These are phyloP conservation scores for Cyclanthera cordifolia DNA, from an alignment of 306 rosid species.

Conservation along the genomic window DNA sequence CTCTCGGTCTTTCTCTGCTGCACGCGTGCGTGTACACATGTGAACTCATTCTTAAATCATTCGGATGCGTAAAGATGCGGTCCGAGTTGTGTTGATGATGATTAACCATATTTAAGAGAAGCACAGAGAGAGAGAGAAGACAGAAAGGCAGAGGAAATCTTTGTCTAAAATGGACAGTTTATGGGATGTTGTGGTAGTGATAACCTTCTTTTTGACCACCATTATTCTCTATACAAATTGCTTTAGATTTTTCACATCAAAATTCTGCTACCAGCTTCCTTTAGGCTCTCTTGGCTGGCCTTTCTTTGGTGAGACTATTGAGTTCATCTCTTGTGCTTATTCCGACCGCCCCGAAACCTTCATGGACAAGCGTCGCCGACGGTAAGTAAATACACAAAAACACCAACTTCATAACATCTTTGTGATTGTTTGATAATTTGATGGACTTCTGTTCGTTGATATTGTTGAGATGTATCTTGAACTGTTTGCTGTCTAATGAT, in stretches of 20 bases:
- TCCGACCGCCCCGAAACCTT: conserved; percentile 85
- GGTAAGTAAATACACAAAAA: conserved; percentile 29
- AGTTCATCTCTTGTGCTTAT: conserved; percentile 72
- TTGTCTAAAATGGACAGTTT: conserved; percentile 41
- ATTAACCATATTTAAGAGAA: conserved; percentile 43
- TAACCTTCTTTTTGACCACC: conserved; percentile 31
- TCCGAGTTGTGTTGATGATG: conserved; percentile 32
- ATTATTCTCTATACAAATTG: conserved; percentile 34
- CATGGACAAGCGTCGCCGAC: conserved; percentile 56
- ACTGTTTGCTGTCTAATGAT: too few species aligned
- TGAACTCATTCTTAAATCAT: conserved; percentile 33
- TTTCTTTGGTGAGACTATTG: conserved; percentile 76
- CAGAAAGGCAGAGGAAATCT: conserved; percentile 18
- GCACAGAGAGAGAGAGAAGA: conserved; percentile 23
- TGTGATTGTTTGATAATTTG: background rate
- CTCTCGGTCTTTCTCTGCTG: conserved; percentile 20
- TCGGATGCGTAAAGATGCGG: conserved; percentile 23
- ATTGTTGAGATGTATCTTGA: too few species aligned
- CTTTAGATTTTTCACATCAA: conserved; percentile 31
- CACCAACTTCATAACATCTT: background rate
- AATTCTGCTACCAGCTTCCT: conserved; percentile 41
- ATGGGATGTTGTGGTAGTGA: conserved; percentile 43
- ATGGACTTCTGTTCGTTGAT: too few species aligned
- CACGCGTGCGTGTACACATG: conserved; percentile 38
- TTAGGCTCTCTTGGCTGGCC: conserved; percentile 86